Percentiles rank a stretch among this genome's conserved stretches.
Conservation (phyloP, 371 early-diverging fungal genomes). For the Zychaea mexicana region DNA sequence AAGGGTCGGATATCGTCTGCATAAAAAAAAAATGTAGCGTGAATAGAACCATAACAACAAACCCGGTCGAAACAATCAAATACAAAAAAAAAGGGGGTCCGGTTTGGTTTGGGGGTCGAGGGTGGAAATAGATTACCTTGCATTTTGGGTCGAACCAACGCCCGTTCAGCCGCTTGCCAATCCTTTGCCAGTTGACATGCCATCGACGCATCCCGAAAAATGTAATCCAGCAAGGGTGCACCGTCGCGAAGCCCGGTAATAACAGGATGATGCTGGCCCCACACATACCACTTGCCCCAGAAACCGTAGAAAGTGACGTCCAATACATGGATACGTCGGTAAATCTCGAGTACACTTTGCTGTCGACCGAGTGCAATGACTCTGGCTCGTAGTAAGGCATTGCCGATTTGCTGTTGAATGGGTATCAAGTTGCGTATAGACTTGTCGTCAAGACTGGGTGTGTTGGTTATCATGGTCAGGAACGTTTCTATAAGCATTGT, state of each 20-base stretch:
- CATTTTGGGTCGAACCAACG: background rate
- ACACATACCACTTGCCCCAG: constrained; percentile 2
- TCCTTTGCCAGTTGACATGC: constrained; percentile 2
- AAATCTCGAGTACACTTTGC: background rate
- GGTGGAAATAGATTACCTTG: background rate
- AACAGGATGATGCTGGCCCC: background rate
- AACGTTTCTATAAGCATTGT: constrained; percentile 5
- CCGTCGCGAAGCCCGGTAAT: constrained; percentile 2
- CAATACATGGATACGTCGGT: background rate
- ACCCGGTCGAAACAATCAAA: background rate
- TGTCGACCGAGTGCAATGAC: background rate
- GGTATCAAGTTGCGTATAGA: background rate
- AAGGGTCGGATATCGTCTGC: background rate
- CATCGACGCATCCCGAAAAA: background rate
- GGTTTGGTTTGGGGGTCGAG: too few relatives aligned
- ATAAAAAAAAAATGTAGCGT: background rate
- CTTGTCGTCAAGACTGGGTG: background rate
- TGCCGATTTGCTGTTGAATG: background rate
- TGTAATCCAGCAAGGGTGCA: constrained; percentile 3
- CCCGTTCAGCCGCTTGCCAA: constrained; percentile 10
- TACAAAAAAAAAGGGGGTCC: background rate
- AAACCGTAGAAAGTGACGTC: constrained; percentile 6
- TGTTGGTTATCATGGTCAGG: constrained; percentile 3
- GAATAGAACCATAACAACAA: background rate
- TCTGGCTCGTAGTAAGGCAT: constrained; percentile 9